A percentile compares a stretch with the other conserved stretches of the same genome.
Evolutionary conservation across 2,329 filamentous ascomycete species (phyloP).

Genomic region (Apiospora sp.): DNA sequence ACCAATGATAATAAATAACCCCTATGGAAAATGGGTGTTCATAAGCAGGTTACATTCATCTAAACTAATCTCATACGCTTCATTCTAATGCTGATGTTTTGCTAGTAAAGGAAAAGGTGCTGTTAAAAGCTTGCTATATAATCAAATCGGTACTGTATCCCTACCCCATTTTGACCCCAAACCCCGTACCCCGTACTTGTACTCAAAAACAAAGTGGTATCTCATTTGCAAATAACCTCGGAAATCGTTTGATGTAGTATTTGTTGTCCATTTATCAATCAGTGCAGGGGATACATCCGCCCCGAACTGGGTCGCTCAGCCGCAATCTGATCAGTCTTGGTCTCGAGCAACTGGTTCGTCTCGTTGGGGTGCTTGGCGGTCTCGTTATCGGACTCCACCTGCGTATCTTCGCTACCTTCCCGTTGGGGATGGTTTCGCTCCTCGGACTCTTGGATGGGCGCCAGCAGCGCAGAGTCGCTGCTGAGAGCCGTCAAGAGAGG

Average conservation of each 20-base stretch:
- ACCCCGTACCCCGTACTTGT: background rate
- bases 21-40: background rate
- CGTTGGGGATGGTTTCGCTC: constrained; percentile 36
- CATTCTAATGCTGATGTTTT: background rate
- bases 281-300: background rate
- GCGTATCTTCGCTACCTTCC: constrained; percentile 40
- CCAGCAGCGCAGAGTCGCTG: constrained; percentile 30
- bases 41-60: constrained; percentile 4
- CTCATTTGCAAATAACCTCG: constrained; percentile 16
- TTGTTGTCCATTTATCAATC: background rate
- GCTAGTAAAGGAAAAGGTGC: background rate
- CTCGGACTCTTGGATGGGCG: constrained; percentile 33
- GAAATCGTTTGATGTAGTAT: constrained; percentile 6
- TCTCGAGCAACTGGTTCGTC: constrained; percentile 19
- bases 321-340: constrained; percentile 24
- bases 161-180: background rate
- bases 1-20: background rate
- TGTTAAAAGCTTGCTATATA: background rate
- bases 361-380: background rate
- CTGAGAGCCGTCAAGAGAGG: background rate
- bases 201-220: constrained; percentile 9
- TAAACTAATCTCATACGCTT: constrained; percentile 13
- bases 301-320: background rate
- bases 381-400: constrained; percentile 27
- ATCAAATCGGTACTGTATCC: constrained; percentile 1